These are phyloP conservation scores for Xylariaceae sp. DNA, from an alignment of 2,329 filamentous ascomycete species.

Conservation along the genomic window DNA sequence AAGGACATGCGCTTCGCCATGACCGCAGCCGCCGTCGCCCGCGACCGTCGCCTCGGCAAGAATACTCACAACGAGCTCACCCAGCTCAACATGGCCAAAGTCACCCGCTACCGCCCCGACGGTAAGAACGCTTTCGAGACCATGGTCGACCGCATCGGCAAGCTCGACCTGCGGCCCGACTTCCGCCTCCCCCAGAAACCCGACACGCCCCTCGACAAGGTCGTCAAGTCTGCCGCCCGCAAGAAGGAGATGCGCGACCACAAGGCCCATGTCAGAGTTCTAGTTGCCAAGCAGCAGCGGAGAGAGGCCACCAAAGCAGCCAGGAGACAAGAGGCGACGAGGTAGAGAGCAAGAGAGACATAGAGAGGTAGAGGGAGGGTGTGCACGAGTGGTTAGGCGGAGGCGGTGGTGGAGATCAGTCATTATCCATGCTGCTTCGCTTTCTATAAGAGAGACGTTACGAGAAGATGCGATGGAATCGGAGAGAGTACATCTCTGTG, in stretches of 20 bases:
- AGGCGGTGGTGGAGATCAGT: neutral
- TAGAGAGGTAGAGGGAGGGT: neutral
- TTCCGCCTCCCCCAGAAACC: too few relatives aligned
- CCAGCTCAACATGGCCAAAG: conserved; percentile 75
- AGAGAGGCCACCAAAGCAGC: too few relatives aligned
- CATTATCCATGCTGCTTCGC: neutral
- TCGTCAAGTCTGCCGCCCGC: too few relatives aligned
- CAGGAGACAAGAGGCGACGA: conserved; percentile 6
- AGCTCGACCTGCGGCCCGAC: conserved; percentile 28
- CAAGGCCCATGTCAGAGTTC: too few relatives aligned
- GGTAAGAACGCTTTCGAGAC: conserved; percentile 67
- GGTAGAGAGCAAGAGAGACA: neutral
- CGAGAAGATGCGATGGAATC: too few relatives aligned
- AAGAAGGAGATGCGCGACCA: too few relatives aligned
- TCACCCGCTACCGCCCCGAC: conserved; percentile 64
- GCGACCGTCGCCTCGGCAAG: conserved; percentile 54
- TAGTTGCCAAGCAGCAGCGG: too few relatives aligned
- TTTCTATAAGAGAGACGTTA: neutral
- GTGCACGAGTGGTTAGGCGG: neutral
- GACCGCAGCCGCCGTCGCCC: conserved; percentile 80
- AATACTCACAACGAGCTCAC: conserved; percentile 66
- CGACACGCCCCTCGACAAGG: too few relatives aligned
- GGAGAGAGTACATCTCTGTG: too few relatives aligned
- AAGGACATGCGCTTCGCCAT: conserved; percentile 93
- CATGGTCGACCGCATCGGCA: conserved; percentile 50